Conservation (phyloP, 768 basidiomycete genomes). For the Leccinum longicurvipes region DNA sequence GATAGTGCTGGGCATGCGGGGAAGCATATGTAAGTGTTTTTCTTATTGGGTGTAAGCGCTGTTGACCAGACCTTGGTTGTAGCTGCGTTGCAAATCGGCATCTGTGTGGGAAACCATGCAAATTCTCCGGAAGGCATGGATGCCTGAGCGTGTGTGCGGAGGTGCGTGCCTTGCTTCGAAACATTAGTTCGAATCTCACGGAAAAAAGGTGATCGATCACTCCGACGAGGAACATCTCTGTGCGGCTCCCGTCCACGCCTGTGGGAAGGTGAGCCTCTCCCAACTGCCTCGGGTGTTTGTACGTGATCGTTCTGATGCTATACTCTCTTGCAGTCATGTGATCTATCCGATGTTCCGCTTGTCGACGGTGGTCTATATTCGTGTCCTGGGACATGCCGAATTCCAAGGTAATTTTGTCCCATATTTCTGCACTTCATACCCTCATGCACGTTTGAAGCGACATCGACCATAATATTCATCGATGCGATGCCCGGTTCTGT, state of each 20-base stretch:
- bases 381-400: constrained; percentile 42
- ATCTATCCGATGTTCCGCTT: constrained; percentile 30
- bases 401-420: constrained; percentile 35
- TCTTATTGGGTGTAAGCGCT: accelerated
- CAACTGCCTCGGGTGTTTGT: too few relatives aligned
- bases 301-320: neutral
- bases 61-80: neutral
- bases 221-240: constrained; percentile 50
- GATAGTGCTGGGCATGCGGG: constrained; percentile 57
- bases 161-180: constrained; percentile 26
- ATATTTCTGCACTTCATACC: neutral
- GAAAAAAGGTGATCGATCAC: constrained; percentile 44
- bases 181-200: neutral
- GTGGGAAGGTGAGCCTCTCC: constrained; percentile 43
- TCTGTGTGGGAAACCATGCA: constrained; percentile 53
- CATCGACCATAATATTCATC: constrained; percentile 42
- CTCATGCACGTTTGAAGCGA: constrained; percentile 35
- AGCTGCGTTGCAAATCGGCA: constrained; percentile 54
- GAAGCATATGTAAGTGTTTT: constrained; percentile 45
- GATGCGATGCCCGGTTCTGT: constrained; percentile 51
- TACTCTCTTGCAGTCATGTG: constrained; percentile 37
- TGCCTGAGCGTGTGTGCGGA: constrained; percentile 53
- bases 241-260: constrained; percentile 50
- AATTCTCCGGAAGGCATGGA: constrained; percentile 43
- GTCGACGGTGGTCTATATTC: constrained; percentile 33